Evolutionary conservation across 768 basidiomycete species (phyloP).

Genomic region (Austroboletus eburneus): DNA sequence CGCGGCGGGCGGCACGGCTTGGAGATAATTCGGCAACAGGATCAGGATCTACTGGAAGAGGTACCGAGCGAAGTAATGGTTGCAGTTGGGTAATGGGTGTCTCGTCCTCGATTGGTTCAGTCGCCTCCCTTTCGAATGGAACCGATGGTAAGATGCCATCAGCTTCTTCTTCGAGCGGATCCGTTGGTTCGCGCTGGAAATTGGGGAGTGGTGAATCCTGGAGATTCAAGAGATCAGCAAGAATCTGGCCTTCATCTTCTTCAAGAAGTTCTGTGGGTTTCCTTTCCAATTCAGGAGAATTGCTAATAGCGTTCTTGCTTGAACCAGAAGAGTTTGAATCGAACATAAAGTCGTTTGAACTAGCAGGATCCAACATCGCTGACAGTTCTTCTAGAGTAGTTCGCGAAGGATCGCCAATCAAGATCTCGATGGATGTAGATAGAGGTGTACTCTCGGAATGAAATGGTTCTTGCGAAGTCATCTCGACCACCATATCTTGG

Average conservation of each 20-base stretch:
- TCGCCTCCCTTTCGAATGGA: background rate
- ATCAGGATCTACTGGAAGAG: too few relatives aligned
- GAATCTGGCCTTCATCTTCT: background rate
- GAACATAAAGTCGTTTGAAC: background rate
- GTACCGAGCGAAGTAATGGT: background rate
- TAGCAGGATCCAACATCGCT: background rate
- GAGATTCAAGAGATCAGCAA: background rate
- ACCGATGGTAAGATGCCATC: background rate
- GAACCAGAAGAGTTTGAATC: background rate
- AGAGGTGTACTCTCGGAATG: constrained; percentile 10
- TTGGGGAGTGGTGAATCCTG: too few relatives aligned
- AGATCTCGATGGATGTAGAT: constrained; percentile 1
- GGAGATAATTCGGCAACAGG: background rate
- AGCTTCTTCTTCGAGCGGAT: background rate
- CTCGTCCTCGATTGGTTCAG: background rate
- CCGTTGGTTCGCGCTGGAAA: background rate
- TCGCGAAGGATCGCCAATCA: too few relatives aligned
- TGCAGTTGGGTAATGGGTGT: background rate
- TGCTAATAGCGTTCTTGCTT: too few relatives aligned
- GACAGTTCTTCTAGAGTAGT: background rate
- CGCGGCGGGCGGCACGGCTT: background rate
- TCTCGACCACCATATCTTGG: background rate
- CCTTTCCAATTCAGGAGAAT: background rate
- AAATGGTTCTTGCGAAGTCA: background rate
- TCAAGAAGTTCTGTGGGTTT: background rate